A percentile compares a stretch with the other conserved stretches of the same genome.
Evolutionary conservation across 228 moss, liverwort and hornwort genomes (phyloP).

Genomic region (Sphagnum fallax): DNA sequence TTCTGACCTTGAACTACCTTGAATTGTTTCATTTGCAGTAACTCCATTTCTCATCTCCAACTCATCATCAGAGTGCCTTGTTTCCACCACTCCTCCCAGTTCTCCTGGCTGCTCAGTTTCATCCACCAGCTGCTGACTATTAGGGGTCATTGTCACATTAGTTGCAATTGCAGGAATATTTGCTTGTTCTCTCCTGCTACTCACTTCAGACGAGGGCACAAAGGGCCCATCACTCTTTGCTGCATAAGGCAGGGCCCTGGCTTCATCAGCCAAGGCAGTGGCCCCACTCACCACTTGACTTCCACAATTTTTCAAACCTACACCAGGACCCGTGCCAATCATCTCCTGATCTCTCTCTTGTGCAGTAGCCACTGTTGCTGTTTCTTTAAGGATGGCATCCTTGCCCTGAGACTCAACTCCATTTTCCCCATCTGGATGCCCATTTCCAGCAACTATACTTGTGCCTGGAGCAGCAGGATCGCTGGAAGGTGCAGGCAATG

Average conservation of each 20-base stretch:
- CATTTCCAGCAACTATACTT: slow-evolving; percentile 11
- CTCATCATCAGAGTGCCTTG: slow-evolving; percentile 28
- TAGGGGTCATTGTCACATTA: slow-evolving; percentile 9
- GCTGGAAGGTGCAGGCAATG: slow-evolving; percentile 11
- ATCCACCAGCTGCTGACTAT: slow-evolving; percentile 14
- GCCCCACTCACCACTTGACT: slow-evolving; percentile 17
- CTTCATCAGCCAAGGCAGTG: slow-evolving; percentile 25
- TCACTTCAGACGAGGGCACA: slow-evolving; percentile 20
- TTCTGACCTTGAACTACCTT: slow-evolving; percentile 56
- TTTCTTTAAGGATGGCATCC: slow-evolving; percentile 9
- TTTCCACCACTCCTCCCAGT: slow-evolving; percentile 9
- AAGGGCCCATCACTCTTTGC: slow-evolving; percentile 23
- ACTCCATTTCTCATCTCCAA: slow-evolving; percentile 16
- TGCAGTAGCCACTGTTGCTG: slow-evolving; percentile 3
- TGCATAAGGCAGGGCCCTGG: slow-evolving; percentile 18
- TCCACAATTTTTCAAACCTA: slow-evolving; percentile 7
- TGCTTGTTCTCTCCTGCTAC: slow-evolving; percentile 17
- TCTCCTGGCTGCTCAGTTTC: slow-evolving; percentile 18
- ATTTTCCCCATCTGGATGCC: slow-evolving; percentile 5
- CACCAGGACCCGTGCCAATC: slow-evolving; percentile 15
- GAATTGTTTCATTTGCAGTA: slow-evolving; percentile 24
- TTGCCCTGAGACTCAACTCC: slow-evolving; percentile 21
- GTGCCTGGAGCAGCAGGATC: slow-evolving; percentile 13
- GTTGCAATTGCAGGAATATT: slow-evolving; percentile 10
- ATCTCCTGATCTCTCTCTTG: slow-evolving; percentile 14